Base-by-base conservation (phyloP, 768 basidiomycete species). In the Boletus bicolor region DNA sequence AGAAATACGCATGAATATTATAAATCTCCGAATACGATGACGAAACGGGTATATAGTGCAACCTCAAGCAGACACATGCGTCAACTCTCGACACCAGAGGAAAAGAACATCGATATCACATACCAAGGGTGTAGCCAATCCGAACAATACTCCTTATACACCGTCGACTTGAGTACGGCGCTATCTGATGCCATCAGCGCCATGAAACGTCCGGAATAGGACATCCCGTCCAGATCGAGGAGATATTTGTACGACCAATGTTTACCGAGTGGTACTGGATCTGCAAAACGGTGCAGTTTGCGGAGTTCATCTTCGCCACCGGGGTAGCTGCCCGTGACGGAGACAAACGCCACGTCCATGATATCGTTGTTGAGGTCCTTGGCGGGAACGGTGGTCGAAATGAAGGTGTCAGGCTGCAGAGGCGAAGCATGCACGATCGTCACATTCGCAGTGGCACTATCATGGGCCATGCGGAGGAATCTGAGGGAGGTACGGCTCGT, bases 181-280 rank as follows among this genome's bases (percentile, higher is more conserved):
- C 91, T 92, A 69, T 96, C 93, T 51, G 89, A 93, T 42, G 86
- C 87, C 63, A 93, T 72, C 67, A 92, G 85, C 1, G 86, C 80
- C 80, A 93, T 84, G 70, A 97, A 94, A 12, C 93, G 80, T 3
- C 87, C 95, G 28, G 89, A 93, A 71, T 98, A 98, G 19, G 91
- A 87, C 90, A 94, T 95, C 15, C 96, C 95, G 65, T 97, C 95
- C 54, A 98, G 72, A 71, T 98, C 95, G 58, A 95, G 73, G 36
- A 96, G 78, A 66, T 95, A 93, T 75, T 97, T 96, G 77, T 94
- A 92, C 55, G 85, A 77, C 95, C 95, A 98, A 65, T 93, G 88
- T 53, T 85, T 80, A 7, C 91, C 91, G 1, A 98, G 75, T 3
- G 88, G 86, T 1, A 91, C 92, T 1, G 89, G 77, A 49, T 89